A percentile compares a stretch with the other conserved stretches of the same genome.
These are phyloP conservation scores for Eucalyptus sideroxylon DNA, from an alignment of 345 rosid species.

Conservation along the genomic window DNA sequence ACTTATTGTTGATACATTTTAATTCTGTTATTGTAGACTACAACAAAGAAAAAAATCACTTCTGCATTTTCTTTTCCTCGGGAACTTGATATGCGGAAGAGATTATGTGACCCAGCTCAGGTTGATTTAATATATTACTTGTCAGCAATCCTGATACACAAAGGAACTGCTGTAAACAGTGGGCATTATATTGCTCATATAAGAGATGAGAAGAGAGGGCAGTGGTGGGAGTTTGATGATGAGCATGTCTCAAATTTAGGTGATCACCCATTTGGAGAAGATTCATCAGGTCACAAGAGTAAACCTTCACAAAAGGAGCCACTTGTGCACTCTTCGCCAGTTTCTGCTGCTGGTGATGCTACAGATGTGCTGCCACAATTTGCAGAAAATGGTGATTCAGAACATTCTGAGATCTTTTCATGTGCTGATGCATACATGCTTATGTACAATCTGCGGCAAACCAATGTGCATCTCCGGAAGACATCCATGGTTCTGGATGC, in stretches of 20 bases:
- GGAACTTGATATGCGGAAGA: slow-evolving; percentile 65
- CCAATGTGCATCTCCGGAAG: slow-evolving; percentile 21
- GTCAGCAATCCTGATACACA: slow-evolving; percentile 93
- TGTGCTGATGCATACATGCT: slow-evolving; percentile 92
- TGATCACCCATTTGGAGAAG: slow-evolving; percentile 71
- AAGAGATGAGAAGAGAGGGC: slow-evolving; percentile 80
- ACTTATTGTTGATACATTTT: slow-evolving; percentile 6
- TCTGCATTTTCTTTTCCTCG: slow-evolving; percentile 79
- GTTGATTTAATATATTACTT: slow-evolving; percentile 52
- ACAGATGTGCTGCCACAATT: slow-evolving; percentile 24
- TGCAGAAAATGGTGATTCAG: slow-evolving; percentile 23
- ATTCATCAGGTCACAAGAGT: slow-evolving; percentile 30
- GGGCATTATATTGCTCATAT: slow-evolving; percentile 98
- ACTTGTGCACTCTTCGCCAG: background rate
- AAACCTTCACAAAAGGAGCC: slow-evolving; percentile 14
- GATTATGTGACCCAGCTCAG: slow-evolving; percentile 62
- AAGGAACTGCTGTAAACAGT: slow-evolving; percentile 94
- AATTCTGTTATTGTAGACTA: slow-evolving; percentile 41
- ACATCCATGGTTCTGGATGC: slow-evolving; percentile 2
- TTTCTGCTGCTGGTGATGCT: slow-evolving; percentile 9
- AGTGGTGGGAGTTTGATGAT: slow-evolving; percentile 98
- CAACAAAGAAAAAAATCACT: slow-evolving; percentile 88
- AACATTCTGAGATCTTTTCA: slow-evolving; percentile 48
- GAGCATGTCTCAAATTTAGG: slow-evolving; percentile 86
- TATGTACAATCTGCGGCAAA: slow-evolving; percentile 67